Evolutionary conservation across 768 basidiomycete genomes (phyloP), one percentile per base, ranked within the genome.

Genomic region (Lentinula boryana): DNA sequence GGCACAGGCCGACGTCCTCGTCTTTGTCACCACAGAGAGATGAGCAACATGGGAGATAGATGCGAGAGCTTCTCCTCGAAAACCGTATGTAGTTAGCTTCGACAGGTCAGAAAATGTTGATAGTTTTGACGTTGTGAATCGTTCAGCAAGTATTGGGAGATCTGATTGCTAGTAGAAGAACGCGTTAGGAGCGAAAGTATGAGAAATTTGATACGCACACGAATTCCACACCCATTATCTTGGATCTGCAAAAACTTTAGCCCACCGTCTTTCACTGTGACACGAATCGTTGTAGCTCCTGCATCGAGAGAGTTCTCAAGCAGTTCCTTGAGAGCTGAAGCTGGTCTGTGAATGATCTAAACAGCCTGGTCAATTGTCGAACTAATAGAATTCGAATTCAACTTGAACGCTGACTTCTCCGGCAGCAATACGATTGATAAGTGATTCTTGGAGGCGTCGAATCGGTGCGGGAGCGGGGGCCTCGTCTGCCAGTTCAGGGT

Each of bases 241-340:
- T 95, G 91, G 56, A 98, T 95, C 73, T 97, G 93, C 40, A 98
- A 81, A 15, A 95, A 76, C 70, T 96, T 98, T 78, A 98, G 76
- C 3, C 97, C 97, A 1, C 96, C 97, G 64, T 99, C 96, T 73
- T 97, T 98, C 65, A 95, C 80, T 0, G 87, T 91, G 56, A 98
- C 78, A 40, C 88, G 86, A 69, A 98, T 93, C 0, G 86, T 86
- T 0, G 91, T 95, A 23, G 93, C 78, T 0, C 92, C 89, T 0
- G 97, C 97, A 74, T 99, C 97, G n/a, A 99, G 80, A 21, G 88
- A 82, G 66, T 99, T 98, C 74, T 99, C 97, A 13, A 99, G 76
- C 0, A 98, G 79, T 71, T 98, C 97, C 71, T 99, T 99, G 58
- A 99, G 80, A 2, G 96, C 96, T 62, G 95, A 98, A 5, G 93